These are phyloP conservation scores for Casuarina equisetifolia DNA, from an alignment of 306 rosid species.

Conservation along the genomic window DNA sequence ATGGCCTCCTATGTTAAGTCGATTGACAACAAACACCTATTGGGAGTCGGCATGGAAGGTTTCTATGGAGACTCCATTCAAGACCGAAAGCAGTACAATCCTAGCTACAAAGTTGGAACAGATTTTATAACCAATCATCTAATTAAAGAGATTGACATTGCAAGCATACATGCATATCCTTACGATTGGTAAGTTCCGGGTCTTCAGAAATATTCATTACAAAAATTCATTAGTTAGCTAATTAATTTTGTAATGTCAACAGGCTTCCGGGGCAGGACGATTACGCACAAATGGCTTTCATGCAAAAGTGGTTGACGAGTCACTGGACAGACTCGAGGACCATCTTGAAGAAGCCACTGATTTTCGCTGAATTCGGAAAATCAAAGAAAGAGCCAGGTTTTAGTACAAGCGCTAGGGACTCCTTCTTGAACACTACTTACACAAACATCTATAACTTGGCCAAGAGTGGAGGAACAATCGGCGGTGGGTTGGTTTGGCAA, in stretches of 20 bases:
- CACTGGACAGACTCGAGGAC: slow-evolving; percentile 46
- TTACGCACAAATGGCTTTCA: slow-evolving; percentile 36
- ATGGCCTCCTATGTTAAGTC: slow-evolving; percentile 57
- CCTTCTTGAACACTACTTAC: slow-evolving; percentile 36
- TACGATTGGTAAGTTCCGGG: slow-evolving; percentile 43
- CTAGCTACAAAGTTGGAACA: slow-evolving; percentile 51
- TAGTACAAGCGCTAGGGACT: slow-evolving; percentile 23
- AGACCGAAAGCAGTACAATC: slow-evolving; percentile 51
- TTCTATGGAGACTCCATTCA: slow-evolving; percentile 55
- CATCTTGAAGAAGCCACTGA: slow-evolving; percentile 51
- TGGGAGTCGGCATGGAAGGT: slow-evolving; percentile 71
- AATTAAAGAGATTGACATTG: slow-evolving; percentile 46
- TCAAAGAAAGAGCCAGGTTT: slow-evolving; percentile 40
- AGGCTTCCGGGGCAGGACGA: slow-evolving; percentile 46
- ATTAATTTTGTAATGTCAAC: background rate
- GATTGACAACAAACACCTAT: slow-evolving; percentile 46
- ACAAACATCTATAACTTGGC: slow-evolving; percentile 36
- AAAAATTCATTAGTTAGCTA: too few species aligned
- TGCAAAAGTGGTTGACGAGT: slow-evolving; percentile 39
- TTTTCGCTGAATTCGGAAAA: slow-evolving; percentile 48
- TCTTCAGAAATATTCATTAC: background rate
- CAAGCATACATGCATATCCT: slow-evolving; percentile 61
- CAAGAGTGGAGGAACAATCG: slow-evolving; percentile 38
- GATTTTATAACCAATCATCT: slow-evolving; percentile 49
- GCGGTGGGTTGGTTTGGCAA: slow-evolving; percentile 57